phyloP scores from a whole-genome alignment of 805 yeast species.

The Saccharomyces mikatae region DNA sequence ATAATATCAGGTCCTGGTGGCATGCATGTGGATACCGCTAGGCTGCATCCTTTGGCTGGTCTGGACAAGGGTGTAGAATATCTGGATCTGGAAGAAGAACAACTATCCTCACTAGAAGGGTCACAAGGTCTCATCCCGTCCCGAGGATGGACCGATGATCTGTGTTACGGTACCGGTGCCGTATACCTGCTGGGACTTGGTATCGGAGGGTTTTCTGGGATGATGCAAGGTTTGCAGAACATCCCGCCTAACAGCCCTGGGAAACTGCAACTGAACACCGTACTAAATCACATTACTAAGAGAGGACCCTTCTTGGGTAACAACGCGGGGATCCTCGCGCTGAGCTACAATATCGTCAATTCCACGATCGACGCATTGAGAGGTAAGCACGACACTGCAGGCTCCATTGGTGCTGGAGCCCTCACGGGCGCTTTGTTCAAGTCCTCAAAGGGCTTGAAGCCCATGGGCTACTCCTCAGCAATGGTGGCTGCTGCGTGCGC shows the following conservation, averaged over 20 bases:
- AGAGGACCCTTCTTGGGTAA: slow-evolving; percentile 96
- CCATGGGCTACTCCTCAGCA: slow-evolving; percentile 80
- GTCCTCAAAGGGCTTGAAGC: slow-evolving; percentile 75
- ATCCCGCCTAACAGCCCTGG: slow-evolving; percentile 71
- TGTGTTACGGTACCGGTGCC: slow-evolving; percentile 96
- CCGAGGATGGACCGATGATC: slow-evolving; percentile 96
- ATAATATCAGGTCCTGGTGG: slow-evolving; percentile 54
- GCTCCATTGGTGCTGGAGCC: slow-evolving; percentile 84
- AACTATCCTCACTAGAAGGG: slow-evolving; percentile 69
- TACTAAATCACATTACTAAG: slow-evolving; percentile 84
- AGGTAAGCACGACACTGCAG: slow-evolving; percentile 81
- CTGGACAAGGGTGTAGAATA: slow-evolving; percentile 84
- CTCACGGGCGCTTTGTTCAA: slow-evolving; percentile 87
- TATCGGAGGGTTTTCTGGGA: slow-evolving; percentile 81
- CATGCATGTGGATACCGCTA: slow-evolving; percentile 48
- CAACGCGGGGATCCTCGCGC: slow-evolving; percentile 87
- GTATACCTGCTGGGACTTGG: slow-evolving; percentile 83
- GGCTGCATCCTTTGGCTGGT: slow-evolving; percentile 88
- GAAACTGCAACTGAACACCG: slow-evolving; percentile 77
- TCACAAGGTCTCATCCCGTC: slow-evolving; percentile 87
- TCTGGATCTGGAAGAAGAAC: slow-evolving; percentile 81
- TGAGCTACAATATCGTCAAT: slow-evolving; percentile 79
- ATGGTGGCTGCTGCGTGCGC: slow-evolving; percentile 87
- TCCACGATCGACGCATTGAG: slow-evolving; percentile 70
- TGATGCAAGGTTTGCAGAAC: slow-evolving; percentile 74